Percentiles rank a stretch among this genome's conserved stretches.
phyloP scores from a whole-genome alignment of 306 rosid species.

The Citrullus mucosospermus region DNA sequence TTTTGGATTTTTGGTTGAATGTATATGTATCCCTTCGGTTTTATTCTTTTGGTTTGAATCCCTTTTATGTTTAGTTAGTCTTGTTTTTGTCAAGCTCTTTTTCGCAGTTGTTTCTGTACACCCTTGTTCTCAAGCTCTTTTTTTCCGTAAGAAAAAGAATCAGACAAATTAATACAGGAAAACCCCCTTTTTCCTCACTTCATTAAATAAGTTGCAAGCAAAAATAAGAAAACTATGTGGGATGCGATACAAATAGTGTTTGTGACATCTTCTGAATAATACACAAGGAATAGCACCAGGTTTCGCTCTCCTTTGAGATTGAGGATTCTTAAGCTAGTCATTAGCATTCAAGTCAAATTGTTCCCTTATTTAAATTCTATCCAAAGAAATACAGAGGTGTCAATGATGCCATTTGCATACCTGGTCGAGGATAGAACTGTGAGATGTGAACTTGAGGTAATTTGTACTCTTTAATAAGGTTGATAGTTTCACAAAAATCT shows the following conservation, averaged over 20 bases:
- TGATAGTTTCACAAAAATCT: constrained; percentile 66
- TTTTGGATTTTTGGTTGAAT: not conserved
- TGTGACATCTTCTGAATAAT: not conserved
- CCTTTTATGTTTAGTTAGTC: no score
- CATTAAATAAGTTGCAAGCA: not conserved
- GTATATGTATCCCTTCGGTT: not conserved
- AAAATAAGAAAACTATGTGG: not conserved
- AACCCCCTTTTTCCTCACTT: not conserved
- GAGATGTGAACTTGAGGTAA: constrained; percentile 92
- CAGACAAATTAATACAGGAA: not conserved
- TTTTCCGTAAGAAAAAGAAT: not conserved
- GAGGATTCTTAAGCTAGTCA: not conserved
- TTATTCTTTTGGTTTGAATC: not conserved
- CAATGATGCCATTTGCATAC: constrained; percentile 16
- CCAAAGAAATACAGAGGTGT: not conserved
- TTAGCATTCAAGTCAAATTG: not conserved
- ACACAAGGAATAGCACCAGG: not conserved
- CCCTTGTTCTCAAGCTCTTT: not conserved
- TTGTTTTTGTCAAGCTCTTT: no score
- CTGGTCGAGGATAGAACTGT: constrained; percentile 98
- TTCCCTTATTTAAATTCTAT: not conserved
- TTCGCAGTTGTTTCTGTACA: not conserved
- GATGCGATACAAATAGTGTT: not conserved
- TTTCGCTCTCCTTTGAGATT: not conserved
- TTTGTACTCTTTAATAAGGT: constrained; percentile 64